These are phyloP conservation scores for Cephaloascus fragrans DNA, from an alignment of 805 yeast genomes.

Conservation along the genomic window DNA sequence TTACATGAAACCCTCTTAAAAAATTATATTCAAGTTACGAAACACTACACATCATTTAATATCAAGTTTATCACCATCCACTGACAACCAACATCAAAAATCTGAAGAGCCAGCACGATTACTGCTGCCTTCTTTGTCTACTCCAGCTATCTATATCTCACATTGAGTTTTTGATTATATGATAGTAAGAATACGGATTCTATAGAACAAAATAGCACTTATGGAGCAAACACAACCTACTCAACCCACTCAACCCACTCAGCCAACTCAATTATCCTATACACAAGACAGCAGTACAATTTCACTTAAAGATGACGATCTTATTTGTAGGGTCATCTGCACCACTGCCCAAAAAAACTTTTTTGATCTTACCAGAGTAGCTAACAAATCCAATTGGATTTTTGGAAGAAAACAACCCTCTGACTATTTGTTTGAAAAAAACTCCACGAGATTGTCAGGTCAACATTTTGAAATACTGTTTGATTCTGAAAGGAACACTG, in stretches of 20 bases:
- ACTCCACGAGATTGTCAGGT: constrained; percentile 62
- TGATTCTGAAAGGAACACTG: constrained; percentile 41
- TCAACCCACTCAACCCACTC: constrained; percentile 28
- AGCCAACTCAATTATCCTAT: constrained; percentile 27
- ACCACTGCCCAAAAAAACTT: constrained; percentile 45
- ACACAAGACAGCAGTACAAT: constrained; percentile 21
- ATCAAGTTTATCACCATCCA: too few relatives aligned
- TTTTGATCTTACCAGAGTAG: constrained; percentile 31
- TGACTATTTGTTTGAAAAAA: constrained; percentile 51
- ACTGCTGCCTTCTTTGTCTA: too few relatives aligned
- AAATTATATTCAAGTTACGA: too few relatives aligned
- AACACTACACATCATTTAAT: too few relatives aligned
- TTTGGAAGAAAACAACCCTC: constrained; percentile 67
- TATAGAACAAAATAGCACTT: neutral
- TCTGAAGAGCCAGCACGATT: too few relatives aligned
- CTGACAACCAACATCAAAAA: too few relatives aligned
- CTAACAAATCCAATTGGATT: constrained; percentile 37
- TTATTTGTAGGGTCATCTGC: constrained; percentile 50
- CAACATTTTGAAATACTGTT: constrained; percentile 66
- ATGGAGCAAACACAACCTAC: neutral
- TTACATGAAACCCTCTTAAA: too few relatives aligned
- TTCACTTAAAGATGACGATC: constrained; percentile 19
- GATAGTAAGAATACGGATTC: too few relatives aligned
- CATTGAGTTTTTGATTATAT: too few relatives aligned
- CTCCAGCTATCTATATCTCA: too few relatives aligned